A percentile compares a stretch with the other conserved stretches of the same genome.
Evolutionary conservation across 768 basidiomycete genomes (phyloP).

Genomic region (Pholiota conissans): DNA sequence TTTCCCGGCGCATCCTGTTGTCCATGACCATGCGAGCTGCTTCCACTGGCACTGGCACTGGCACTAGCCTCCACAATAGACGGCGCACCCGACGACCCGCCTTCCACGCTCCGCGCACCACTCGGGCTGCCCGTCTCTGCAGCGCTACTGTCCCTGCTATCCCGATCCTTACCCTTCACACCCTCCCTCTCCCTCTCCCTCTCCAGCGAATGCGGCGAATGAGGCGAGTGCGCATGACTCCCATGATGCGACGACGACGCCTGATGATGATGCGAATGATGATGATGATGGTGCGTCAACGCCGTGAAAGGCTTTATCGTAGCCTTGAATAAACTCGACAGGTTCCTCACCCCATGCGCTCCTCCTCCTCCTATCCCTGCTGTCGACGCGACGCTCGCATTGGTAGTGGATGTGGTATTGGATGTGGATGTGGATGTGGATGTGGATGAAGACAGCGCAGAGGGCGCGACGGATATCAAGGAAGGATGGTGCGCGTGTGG

Average conservation of each 20-base stretch:
- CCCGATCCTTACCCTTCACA: neutral
- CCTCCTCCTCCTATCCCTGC: too few species aligned
- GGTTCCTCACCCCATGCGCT: constrained; percentile 43
- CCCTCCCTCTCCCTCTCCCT: constrained; percentile 4
- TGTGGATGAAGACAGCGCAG: too few species aligned
- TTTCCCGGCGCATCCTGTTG: neutral
- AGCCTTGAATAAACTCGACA: constrained; percentile 52
- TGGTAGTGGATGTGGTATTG: too few species aligned
- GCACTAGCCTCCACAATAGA: neutral
- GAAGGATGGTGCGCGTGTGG: too few species aligned
- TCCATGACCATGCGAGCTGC: neutral
- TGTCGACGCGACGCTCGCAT: neutral
- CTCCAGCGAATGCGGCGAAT: too few species aligned
- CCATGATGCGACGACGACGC: neutral
- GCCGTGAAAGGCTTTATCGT: constrained; percentile 65
- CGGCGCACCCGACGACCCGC: neutral
- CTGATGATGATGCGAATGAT: constrained; percentile 12
- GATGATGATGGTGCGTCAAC: constrained; percentile 32
- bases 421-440: neutral
- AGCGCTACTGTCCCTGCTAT: neutral
- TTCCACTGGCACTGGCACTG: too few species aligned
- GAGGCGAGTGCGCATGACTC: too few species aligned
- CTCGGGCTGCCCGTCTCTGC: neutral
- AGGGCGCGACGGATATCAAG: too few species aligned
- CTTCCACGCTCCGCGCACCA: neutral